Evolutionary conservation across 495 filamentous ascomycete genomes (phyloP).

Genomic region (Trichoderma gamsii): DNA sequence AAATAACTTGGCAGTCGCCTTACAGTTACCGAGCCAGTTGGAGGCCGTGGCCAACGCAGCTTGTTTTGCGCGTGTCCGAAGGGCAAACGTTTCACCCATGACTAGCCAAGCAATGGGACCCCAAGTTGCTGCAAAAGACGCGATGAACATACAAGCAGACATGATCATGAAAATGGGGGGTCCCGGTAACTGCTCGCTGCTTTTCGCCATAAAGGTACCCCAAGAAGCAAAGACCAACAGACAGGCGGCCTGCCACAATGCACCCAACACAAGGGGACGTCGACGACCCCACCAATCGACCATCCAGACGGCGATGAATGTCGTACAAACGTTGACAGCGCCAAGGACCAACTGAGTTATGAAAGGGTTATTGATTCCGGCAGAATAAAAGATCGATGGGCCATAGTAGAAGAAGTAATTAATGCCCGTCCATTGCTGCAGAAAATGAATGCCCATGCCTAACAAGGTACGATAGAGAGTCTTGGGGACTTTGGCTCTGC

Average conservation of each 20-base stretch:
- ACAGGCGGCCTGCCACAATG: constrained; percentile 59
- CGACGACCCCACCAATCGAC: constrained; percentile 63
- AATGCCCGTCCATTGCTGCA: constrained; percentile 60
- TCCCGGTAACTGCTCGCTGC: no score
- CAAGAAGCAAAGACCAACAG: constrained; percentile 65
- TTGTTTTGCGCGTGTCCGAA: constrained; percentile 62
- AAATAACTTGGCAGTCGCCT: constrained; percentile 4
- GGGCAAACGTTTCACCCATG: constrained; percentile 69
- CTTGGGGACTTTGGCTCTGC: constrained; percentile 41
- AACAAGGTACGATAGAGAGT: constrained; percentile 64
- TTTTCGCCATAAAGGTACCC: constrained; percentile 27
- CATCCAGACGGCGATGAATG: constrained; percentile 61
- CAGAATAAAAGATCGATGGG: constrained; percentile 53
- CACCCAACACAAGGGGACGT: constrained; percentile 57
- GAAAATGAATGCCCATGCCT: constrained; percentile 59
- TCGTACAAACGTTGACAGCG: constrained; percentile 63
- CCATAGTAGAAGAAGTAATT: constrained; percentile 56
- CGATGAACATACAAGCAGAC: constrained; percentile 66
- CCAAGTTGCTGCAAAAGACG: constrained; percentile 61
- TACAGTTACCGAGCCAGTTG: constrained; percentile 76
- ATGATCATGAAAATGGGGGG: constrained; percentile 57
- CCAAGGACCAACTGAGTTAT: constrained; percentile 64
- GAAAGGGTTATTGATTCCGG: constrained; percentile 58
- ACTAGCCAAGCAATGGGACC: constrained; percentile 75
- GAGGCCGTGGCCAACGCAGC: constrained; percentile 66